Base-by-base conservation (phyloP, 441 rosid species). In the Arabidopsis hybrid region DNA sequence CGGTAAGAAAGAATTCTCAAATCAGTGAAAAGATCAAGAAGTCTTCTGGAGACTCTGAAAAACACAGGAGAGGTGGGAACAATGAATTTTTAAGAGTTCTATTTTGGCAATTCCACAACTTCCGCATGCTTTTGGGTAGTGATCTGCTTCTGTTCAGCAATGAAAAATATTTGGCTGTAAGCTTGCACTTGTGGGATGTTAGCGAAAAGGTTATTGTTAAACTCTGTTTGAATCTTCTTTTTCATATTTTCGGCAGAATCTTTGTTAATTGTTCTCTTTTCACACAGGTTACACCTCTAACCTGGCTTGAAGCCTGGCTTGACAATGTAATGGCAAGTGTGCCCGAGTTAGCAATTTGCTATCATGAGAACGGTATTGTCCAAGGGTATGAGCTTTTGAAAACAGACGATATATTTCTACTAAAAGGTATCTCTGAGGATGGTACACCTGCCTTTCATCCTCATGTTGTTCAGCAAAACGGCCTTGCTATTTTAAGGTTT, bases 291-390 rank as follows among this genome's bases (percentile, higher is more conserved):
- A 92, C 97, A 46, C 91, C 99, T 7, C 73, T 92, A 72, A 92
- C 89, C n/a, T 94, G 99, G 99, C 97, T 94, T 74, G 99, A 94
- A 71, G 95, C 97, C 67, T 92, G 99, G 99, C 97, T 94, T 69
- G 99, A 94, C 76, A 94, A 94, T 80, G 85, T 94, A 65, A 94
- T 92, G 99, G 97, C 99, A 5, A 92, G 97, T 87, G 99, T 86
- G 73, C 99, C 99, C 31, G 99, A 94, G 84, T 77, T 94, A 75
- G 99, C 97, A 67, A 92, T 94, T 67, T 94, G 99, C 80, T 94
- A 92, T 75, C 99, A 94, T 82, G 81, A 84, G 77, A 84, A 92
- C 52, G 99, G 97, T 78, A 93, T 94, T 79, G 97, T 94, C 61
- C 97, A 89, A 81, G 93, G 92, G 67, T 94, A 92, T 72, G 99